Percentiles rank a stretch among this genome's conserved stretches.
These are phyloP conservation scores for Nitzschia sp. DNA, from an alignment of 108 stramenopile genomes.

Conservation along the genomic window DNA sequence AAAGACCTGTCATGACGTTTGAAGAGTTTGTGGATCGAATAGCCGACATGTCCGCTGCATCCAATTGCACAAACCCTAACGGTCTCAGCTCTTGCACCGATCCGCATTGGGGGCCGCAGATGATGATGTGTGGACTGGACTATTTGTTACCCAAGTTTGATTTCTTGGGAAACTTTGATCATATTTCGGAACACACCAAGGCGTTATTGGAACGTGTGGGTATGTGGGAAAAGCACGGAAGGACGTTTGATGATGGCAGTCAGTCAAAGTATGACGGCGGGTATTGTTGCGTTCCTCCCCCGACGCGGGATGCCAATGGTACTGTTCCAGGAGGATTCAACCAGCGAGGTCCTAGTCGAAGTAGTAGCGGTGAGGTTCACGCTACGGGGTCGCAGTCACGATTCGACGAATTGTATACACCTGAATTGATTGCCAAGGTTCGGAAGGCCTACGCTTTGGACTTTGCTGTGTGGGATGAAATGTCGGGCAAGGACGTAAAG, in stretches of 20 bases:
- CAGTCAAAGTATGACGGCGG: not conserved
- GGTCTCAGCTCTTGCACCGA: conserved; percentile 46
- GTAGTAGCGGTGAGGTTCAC: not conserved
- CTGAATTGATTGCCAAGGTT: conserved; percentile 9
- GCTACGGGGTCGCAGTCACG: not conserved
- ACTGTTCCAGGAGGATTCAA: conserved; percentile 11
- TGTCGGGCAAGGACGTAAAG: not conserved
- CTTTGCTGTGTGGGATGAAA: conserved; percentile 23
- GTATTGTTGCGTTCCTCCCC: conserved; percentile 2
- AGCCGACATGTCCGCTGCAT: not conserved
- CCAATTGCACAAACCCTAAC: not conserved
- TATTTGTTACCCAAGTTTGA: conserved; percentile 44
- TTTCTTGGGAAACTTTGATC: conserved; percentile 52
- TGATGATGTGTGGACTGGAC: conserved; percentile 45
- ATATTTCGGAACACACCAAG: conserved; percentile 42
- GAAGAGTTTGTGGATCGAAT: conserved; percentile 40
- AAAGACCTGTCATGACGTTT: conserved; percentile 30
- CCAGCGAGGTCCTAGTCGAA: conserved; percentile 6
- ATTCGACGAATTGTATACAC: conserved; percentile 12
- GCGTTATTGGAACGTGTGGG: conserved; percentile 45
- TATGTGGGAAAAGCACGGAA: conserved; percentile 54
- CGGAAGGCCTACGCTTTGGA: conserved; percentile 15
- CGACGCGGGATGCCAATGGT: not conserved
- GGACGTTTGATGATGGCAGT: conserved; percentile 20
- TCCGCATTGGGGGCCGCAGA: conserved; percentile 60